Conservation (phyloP, 495 filamentous ascomycete species). For the Neurospora pannonica region DNA sequence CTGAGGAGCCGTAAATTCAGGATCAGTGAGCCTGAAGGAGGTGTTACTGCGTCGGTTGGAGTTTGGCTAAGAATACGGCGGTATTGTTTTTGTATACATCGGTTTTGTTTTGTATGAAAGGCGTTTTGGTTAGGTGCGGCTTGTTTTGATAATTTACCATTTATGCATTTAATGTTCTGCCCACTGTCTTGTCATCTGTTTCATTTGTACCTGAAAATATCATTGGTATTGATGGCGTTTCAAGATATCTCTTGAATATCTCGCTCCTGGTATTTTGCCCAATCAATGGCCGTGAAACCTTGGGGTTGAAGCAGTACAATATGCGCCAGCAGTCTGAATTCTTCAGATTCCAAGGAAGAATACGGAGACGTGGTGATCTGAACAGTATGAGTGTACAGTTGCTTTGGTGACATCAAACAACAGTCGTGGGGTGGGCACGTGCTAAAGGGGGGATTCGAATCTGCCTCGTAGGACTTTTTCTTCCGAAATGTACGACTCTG, state of each 20-base stretch:
- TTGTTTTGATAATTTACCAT: not conserved
- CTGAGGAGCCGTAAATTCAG: not conserved
- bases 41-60: not conserved
- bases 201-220: not conserved
- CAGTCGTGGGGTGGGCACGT: not conserved
- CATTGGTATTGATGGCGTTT: not conserved
- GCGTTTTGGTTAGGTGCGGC: not conserved
- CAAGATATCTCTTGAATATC: not conserved
- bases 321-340: not conserved
- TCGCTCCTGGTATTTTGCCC: not conserved
- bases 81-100: not conserved
- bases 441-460: not conserved
- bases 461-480: not conserved
- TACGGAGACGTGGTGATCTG: not conserved
- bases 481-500: not conserved
- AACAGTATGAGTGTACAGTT: not conserved
- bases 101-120: not conserved
- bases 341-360: not conserved
- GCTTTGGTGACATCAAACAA: not conserved
- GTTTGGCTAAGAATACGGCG: not conserved
- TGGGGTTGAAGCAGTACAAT: not conserved
- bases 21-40: not conserved
- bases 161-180: not conserved
- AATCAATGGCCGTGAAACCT: not conserved
- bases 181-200: not conserved